Evolutionary conservation across 305 asterid species (phyloP).

Genomic region (Fraxinus velutina): DNA sequence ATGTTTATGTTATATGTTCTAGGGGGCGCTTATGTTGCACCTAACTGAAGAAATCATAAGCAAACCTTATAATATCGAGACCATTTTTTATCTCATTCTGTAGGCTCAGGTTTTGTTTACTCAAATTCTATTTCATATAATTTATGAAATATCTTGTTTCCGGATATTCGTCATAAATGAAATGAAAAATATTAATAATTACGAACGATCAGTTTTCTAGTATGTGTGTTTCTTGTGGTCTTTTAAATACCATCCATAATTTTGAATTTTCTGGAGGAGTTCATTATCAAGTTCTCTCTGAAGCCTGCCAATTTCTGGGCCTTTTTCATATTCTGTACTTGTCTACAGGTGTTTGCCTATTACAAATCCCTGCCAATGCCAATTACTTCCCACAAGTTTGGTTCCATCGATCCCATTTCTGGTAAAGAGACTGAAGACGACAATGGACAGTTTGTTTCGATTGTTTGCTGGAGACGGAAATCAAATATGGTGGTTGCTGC

Average conservation of each 20-base stretch:
- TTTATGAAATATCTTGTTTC: background rate
- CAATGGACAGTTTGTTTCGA: constrained; percentile 83
- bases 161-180: background rate
- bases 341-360: constrained; percentile 67
- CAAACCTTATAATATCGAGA: background rate
- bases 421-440: constrained; percentile 75
- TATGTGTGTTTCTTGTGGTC: background rate
- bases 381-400: constrained; percentile 69
- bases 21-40: background rate
- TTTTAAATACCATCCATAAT: background rate
- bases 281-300: background rate
- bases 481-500: constrained; percentile 82
- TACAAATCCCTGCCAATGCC: constrained; percentile 84
- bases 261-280: constrained; percentile 1
- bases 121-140: background rate
- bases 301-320: constrained; percentile 13
- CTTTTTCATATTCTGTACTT: background rate
- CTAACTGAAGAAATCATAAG: background rate
- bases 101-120: background rate
- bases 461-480: constrained; percentile 89
- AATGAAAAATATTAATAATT: background rate
- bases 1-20: background rate
- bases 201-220: background rate
- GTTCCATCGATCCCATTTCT: constrained; percentile 74
- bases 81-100: background rate